Percentiles rank a stretch among this genome's conserved stretches.
Conservation (phyloP, 1,284 basidiomycete genomes). For the Neonothopanus nambi region DNA sequence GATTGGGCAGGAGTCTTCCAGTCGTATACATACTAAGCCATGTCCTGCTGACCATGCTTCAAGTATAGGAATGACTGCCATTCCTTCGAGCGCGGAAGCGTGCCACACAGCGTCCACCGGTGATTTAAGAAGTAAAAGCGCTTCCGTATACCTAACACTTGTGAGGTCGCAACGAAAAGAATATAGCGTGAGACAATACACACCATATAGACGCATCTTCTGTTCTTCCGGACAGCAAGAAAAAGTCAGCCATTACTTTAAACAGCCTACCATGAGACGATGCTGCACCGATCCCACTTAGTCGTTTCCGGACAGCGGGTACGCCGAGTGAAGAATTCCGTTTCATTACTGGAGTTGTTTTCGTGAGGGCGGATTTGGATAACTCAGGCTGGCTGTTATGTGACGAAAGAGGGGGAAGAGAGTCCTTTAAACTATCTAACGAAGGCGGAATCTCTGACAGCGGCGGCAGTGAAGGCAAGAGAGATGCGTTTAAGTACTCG, state of each 20-base stretch:
- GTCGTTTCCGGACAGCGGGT: conserved; percentile 54
- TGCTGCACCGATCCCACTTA: conserved; percentile 62
- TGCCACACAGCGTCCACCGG: conserved; percentile 84
- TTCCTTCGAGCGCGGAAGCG: conserved; percentile 81
- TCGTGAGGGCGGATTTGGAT: conserved; percentile 36
- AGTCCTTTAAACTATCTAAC: conserved; percentile 45
- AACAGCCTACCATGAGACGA: conserved; percentile 78
- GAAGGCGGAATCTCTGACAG: conserved; percentile 58
- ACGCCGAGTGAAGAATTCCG: conserved; percentile 54
- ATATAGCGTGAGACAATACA: conserved; percentile 22
- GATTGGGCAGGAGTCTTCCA: conserved; percentile 5
- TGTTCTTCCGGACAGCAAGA: conserved; percentile 78
- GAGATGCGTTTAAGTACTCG: conserved; percentile 67
- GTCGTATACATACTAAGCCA: conserved; percentile 56
- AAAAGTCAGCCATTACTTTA: conserved; percentile 89
- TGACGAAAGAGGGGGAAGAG: conserved; percentile 45
- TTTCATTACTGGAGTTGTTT: conserved; percentile 46
- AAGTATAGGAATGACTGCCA: conserved; percentile 75
- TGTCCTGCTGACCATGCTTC: conserved; percentile 81
- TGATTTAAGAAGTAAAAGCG: conserved; percentile 68
- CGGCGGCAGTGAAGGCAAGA: conserved; percentile 62
- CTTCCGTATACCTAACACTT: conserved; percentile 77
- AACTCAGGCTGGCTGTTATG: conserved; percentile 61
- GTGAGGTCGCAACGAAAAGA: conserved; percentile 21
- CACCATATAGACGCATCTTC: conserved; percentile 82